Evolutionary conservation across 2,329 filamentous ascomycete genomes (phyloP).

Genomic region (Cladosporium sp.): DNA sequence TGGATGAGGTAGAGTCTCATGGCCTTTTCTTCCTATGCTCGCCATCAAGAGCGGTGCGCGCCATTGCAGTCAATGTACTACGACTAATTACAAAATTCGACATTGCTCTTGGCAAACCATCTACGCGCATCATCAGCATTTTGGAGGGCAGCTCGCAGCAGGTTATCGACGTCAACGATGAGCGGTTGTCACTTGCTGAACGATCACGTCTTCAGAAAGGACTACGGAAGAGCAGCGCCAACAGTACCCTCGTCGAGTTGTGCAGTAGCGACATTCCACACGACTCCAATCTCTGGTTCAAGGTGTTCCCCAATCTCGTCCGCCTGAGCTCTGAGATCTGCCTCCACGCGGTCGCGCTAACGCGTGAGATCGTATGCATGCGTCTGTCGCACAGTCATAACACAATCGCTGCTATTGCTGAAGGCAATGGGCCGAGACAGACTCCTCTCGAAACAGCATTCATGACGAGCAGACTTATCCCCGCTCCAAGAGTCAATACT

Average conservation of each 20-base stretch:
- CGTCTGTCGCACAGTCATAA: constrained; percentile 91
- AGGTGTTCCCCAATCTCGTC: constrained; percentile 94
- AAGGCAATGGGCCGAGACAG: constrained; percentile 58
- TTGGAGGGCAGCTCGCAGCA: constrained; percentile 85
- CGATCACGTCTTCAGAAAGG: constrained; percentile 88
- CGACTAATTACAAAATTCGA: constrained; percentile 94
- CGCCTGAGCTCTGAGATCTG: constrained; percentile 88
- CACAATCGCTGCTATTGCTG: constrained; percentile 74
- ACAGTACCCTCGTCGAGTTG: constrained; percentile 86
- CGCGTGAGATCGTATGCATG: constrained; percentile 88
- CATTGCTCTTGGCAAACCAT: constrained; percentile 75
- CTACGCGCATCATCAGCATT: constrained; percentile 80
- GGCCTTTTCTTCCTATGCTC: constrained; percentile 97
- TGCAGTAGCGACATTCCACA: constrained; percentile 95
- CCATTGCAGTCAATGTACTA: constrained; percentile 89
- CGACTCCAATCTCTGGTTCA: constrained; percentile 94
- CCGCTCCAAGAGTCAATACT: constrained; percentile 56
- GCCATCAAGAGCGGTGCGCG: constrained; percentile 83
- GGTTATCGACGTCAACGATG: constrained; percentile 89
- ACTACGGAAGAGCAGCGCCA: constrained; percentile 77
- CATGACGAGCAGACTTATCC: constrained; percentile 49
- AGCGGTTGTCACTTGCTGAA: constrained; percentile 87
- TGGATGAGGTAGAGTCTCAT: constrained; percentile 95
- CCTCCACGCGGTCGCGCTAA: constrained; percentile 85
- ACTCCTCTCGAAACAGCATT: constrained; percentile 19